These are phyloP conservation scores for Huntiella bhutanensis DNA, from an alignment of 2,329 filamentous ascomycete species.

Conservation along the genomic window DNA sequence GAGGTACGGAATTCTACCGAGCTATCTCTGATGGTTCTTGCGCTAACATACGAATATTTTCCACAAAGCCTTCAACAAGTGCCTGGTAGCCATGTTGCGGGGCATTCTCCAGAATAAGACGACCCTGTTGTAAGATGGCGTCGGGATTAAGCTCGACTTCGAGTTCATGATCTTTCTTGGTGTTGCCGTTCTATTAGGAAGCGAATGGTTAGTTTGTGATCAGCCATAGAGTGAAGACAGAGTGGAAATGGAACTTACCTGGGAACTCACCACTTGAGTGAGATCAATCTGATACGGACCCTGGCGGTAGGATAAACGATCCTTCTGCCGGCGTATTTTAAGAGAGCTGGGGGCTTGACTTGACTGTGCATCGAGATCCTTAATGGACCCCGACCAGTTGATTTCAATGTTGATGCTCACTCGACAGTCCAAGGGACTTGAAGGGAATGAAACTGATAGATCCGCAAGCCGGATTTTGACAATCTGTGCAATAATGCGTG, in stretches of 20 bases:
- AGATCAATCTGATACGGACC: conserved; percentile 78
- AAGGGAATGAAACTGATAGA: conserved; percentile 69
- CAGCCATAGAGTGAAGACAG: background rate
- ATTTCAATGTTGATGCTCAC: conserved; percentile 93
- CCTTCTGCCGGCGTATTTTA: conserved; percentile 46
- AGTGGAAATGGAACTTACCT: conserved; percentile 17
- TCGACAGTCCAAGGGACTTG: conserved; percentile 66
- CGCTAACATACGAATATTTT: conserved; percentile 48
- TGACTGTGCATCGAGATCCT: conserved; percentile 29
- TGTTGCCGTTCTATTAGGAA: conserved; percentile 12
- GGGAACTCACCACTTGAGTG: conserved; percentile 57
- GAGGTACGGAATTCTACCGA: background rate
- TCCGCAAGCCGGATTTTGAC: conserved; percentile 81
- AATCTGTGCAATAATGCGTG: conserved; percentile 58
- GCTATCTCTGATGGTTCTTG: conserved; percentile 22
- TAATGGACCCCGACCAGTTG: conserved; percentile 53
- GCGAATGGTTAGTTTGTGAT: background rate
- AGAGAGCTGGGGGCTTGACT: conserved; percentile 16
- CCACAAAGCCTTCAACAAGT: conserved; percentile 53
- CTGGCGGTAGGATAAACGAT: conserved; percentile 80
- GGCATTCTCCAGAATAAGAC: conserved; percentile 29
- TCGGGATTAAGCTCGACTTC: conserved; percentile 56
- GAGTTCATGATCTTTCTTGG: conserved; percentile 55
- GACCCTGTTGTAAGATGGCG: conserved; percentile 47
- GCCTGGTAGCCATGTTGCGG: conserved; percentile 40